These are phyloP conservation scores for Stachybotrys chlorohalonatus DNA, from an alignment of 2,329 filamentous ascomycete species.

Conservation along the genomic window DNA sequence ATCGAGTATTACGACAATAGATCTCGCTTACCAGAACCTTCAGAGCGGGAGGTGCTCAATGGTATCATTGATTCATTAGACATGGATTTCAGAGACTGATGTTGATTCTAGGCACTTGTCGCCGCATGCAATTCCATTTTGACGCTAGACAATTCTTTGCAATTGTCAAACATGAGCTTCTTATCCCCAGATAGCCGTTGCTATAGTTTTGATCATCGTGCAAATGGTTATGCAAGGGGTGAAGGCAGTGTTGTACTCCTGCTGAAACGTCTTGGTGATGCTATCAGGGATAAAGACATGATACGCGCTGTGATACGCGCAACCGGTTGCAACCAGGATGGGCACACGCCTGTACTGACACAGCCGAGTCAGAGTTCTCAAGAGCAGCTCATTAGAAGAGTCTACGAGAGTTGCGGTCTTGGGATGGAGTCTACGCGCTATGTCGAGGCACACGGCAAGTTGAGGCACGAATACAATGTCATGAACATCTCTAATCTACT, in stretches of 20 bases:
- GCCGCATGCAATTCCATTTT: constrained; percentile 13
- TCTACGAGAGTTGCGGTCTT: constrained; percentile 18
- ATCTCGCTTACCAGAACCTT: constrained; percentile 15
- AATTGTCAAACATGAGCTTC: constrained; percentile 6
- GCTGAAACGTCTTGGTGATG: constrained; percentile 38
- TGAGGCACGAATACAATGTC: not conserved
- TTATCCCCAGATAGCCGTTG: constrained; percentile 16
- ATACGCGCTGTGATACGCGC: constrained; percentile 26
- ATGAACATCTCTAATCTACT: not conserved
- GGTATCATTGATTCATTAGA: constrained; percentile 3
- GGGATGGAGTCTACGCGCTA: constrained; percentile 14
- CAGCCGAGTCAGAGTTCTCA: constrained; percentile 8
- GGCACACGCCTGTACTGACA: constrained; percentile 29
- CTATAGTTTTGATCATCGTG: constrained; percentile 20
- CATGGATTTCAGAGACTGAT: not conserved
- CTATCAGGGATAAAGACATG: constrained; percentile 30
- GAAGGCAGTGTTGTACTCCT: constrained; percentile 26
- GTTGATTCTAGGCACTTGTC: constrained; percentile 10
- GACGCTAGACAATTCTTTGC: constrained; percentile 5
- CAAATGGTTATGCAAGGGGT: constrained; percentile 20
- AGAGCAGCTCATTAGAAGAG: constrained; percentile 14
- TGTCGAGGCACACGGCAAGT: constrained; percentile 20
- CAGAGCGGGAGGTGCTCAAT: constrained; percentile 7
- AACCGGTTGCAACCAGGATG: constrained; percentile 24
- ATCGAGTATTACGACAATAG: constrained; percentile 16